Percentiles rank a stretch among this genome's conserved stretches.
These are phyloP conservation scores for Mycena amicta DNA, from an alignment of 768 basidiomycete genomes.

Conservation along the genomic window DNA sequence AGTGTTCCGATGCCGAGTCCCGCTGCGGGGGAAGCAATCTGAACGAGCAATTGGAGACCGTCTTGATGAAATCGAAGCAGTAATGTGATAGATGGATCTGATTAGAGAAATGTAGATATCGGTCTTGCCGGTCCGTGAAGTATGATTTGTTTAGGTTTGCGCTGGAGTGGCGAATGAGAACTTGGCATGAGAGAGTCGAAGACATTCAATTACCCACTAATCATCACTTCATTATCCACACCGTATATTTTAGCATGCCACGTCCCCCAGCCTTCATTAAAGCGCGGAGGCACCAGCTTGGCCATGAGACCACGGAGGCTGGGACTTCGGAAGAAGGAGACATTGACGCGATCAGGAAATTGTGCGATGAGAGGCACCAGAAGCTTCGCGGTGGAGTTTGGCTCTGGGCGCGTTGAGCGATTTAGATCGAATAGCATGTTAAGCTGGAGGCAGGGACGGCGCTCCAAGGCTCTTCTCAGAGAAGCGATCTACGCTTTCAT, in stretches of 20 bases:
- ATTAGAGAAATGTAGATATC: slow-evolving; percentile 75
- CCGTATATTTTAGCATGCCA: slow-evolving; percentile 99
- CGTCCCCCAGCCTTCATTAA: slow-evolving; percentile 98
- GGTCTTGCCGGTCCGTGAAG: slow-evolving; percentile 93
- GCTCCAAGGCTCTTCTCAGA: slow-evolving; percentile 58
- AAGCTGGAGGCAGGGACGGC: slow-evolving; percentile 64
- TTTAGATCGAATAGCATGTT: slow-evolving; percentile 81
- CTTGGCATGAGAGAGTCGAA: not conserved
- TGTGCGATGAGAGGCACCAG: slow-evolving; percentile 74
- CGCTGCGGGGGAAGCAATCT: slow-evolving; percentile 36
- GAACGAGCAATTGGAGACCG: slow-evolving; percentile 76
- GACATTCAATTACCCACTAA: slow-evolving; percentile 72
- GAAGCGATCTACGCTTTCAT: slow-evolving; percentile 60
- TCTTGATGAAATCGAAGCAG: slow-evolving; percentile 75
- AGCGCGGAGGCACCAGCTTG: slow-evolving; percentile 82
- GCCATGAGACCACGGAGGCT: slow-evolving; percentile 76
- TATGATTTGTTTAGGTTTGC: slow-evolving; percentile 94
- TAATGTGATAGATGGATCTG: slow-evolving; percentile 76
- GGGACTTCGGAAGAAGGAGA: slow-evolving; percentile 88
- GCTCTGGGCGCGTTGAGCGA: slow-evolving; percentile 74
- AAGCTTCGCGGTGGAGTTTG: slow-evolving; percentile 64
- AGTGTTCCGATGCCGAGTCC: slow-evolving; percentile 24
- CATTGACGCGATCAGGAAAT: slow-evolving; percentile 71
- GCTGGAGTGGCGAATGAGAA: slow-evolving; percentile 41
- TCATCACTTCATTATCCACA: slow-evolving; percentile 87